Evolutionary conservation across 2,329 filamentous ascomycete genomes (phyloP), one percentile per base, ranked within the genome.

Genomic region (Talaromyces atroroseus): DNA sequence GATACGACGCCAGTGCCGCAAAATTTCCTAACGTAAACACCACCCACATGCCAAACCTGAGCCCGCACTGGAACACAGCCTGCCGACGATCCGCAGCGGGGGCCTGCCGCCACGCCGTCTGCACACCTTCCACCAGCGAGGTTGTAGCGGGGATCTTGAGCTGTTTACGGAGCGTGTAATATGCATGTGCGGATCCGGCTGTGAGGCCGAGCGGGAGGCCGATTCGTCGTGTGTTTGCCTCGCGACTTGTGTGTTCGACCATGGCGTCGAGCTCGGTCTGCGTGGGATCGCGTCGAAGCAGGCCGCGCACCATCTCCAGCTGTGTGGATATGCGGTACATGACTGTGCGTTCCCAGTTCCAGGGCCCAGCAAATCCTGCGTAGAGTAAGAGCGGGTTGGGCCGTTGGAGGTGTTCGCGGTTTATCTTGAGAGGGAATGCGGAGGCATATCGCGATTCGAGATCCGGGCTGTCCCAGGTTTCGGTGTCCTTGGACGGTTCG

Each of bases 401-500:
- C 5, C 52, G 52, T 24, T 44, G 52, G 5, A 58, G 47, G 40
- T 54, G 40, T 47, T 54, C 24, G 8, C 51, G 56, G 38, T 58
- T 49, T 29, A 58, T 49, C 23, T 54, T 54, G 36, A 50, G 51
- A 2, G 56, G 56, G 40, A 54, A 54, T 21, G 50, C 38, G 23
- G 56, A 48, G 38, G 56, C 56, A 46, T 58, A 45, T 26, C 45
- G 56, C 11, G 50, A 54, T 24, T 20, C 21, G 46, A 53, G 56
- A 34, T 58, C 50, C 20, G 56, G 50, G 29, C 47, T 58, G 50
- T 58, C 47, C 56, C 56, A 58, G 40, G 50, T 54, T 4, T 49
- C 52, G 26, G 36, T 54, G 10, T 58, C 36, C 45, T 32, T 45
- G 20, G 56, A 47, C 3, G 56, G 29, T 5, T 58, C 49, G 36